Conservation (phyloP, 164 flowering plant species). For the Vitis vinifera region ASM3070453v1 NC_081817.1:25331501-25332000, state of each 20-base stretch:
- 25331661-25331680: conserved; percentile 69
- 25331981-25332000: conserved; percentile 29
- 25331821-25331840: conserved; percentile 38
- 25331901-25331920: neutral
- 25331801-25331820: conserved; percentile 52
- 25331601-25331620: too few species aligned
- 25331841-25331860: conserved; percentile 33
- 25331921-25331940: conserved; percentile 34
- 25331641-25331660: conserved; percentile 39
- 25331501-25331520: too few species aligned
- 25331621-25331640: too few species aligned
- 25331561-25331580: too few species aligned
- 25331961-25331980: conserved; percentile 50
- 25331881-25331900: neutral
- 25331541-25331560: too few species aligned
- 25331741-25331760: conserved; percentile 60
- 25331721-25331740: conserved; percentile 39
- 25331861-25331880: neutral
- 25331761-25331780: conserved; percentile 58
- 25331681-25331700: conserved; percentile 53
- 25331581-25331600: too few species aligned
- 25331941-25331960: conserved; percentile 57
- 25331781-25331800: conserved; percentile 61
- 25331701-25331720: conserved; percentile 41
- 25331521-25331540: too few species aligned